Evolutionary conservation across 202 grass and related monocot genomes (phyloP).

Genomic region (Carex arenaria): DNA sequence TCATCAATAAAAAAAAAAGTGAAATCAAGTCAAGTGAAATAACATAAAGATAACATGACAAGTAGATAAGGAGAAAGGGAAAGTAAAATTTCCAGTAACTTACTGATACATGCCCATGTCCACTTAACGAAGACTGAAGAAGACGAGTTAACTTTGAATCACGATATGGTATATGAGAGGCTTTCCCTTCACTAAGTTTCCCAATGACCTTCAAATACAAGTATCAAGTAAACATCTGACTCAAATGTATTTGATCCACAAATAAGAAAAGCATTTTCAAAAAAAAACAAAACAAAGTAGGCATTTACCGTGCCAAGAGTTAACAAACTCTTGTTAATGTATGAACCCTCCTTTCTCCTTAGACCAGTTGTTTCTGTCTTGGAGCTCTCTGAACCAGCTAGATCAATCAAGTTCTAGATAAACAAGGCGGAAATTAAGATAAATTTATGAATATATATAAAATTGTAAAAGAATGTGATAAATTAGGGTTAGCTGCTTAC

Average conservation of each 20-base stretch:
- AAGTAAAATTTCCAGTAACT: conserved; percentile 25
- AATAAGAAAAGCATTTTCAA: neutral
- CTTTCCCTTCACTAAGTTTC: conserved; percentile 97
- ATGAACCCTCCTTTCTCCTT: conserved; percentile 96
- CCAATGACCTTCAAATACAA: conserved; percentile 74
- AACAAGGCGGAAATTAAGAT: conserved; percentile 14
- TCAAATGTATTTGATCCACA: neutral
- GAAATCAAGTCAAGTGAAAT: conserved; percentile 11
- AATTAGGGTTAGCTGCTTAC: conserved; percentile 48
- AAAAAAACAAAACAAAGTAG: neutral
- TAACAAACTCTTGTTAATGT: conserved; percentile 97
- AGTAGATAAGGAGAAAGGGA: neutral
- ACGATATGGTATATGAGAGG: conserved; percentile 96
- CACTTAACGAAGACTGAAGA: conserved; percentile 92
- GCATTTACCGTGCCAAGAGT: conserved; percentile 92
- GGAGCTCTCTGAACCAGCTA: conserved; percentile 98
- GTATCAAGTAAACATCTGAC: conserved; percentile 2
- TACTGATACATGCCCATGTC: conserved; percentile 96
- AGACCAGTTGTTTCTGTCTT: conserved; percentile 97
- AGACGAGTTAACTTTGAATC: conserved; percentile 98
- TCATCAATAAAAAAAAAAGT: conserved; percentile 3
- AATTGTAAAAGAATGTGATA: conserved; percentile 14
- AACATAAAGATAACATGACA: neutral
- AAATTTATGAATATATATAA: conserved; percentile 23
- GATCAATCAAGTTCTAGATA: conserved; percentile 97